Evolutionary conservation across 192 early-diverging fungal genomes (phyloP).

Genomic region (Mortierella alpina): DNA sequence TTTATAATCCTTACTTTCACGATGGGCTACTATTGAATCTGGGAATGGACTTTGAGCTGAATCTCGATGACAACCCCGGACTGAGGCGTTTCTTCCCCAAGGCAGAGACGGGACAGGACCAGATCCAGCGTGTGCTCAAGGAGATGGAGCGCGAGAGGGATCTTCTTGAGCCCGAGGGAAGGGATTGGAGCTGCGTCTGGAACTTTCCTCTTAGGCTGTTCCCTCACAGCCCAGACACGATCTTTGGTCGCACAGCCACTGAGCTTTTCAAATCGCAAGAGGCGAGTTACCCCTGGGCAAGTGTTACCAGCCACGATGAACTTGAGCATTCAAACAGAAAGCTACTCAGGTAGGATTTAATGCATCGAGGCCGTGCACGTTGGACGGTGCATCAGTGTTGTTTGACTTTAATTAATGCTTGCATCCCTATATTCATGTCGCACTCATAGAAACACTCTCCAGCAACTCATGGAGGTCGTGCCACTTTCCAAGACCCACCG

Average conservation of each 20-base stretch:
- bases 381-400: background rate
- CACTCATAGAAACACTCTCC: constrained; percentile 56
- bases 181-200: constrained; percentile 37
- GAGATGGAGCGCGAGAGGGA: constrained; percentile 21
- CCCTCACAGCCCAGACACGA: constrained; percentile 11
- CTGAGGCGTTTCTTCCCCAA: constrained; percentile 36
- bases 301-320: constrained; percentile 32
- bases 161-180: constrained; percentile 23
- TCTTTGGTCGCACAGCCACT: constrained; percentile 22
- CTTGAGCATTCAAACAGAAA: constrained; percentile 16
- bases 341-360: constrained; percentile 18
- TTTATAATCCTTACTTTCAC: constrained; percentile 36
- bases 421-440: background rate
- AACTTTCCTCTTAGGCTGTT: constrained; percentile 21
- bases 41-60: constrained; percentile 15
- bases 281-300: constrained; percentile 24
- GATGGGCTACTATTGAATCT: constrained; percentile 30
- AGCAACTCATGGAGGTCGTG: constrained; percentile 54
- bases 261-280: background rate
- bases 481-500: constrained; percentile 29
- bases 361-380: background rate
- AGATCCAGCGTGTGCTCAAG: constrained; percentile 14
- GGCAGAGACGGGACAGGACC: constrained; percentile 9
- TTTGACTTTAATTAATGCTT: background rate
- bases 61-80: constrained; percentile 6